These are phyloP conservation scores for Thielaviopsis ethacetica DNA, from an alignment of 2,329 filamentous ascomycete species.

Conservation along the genomic window DNA sequence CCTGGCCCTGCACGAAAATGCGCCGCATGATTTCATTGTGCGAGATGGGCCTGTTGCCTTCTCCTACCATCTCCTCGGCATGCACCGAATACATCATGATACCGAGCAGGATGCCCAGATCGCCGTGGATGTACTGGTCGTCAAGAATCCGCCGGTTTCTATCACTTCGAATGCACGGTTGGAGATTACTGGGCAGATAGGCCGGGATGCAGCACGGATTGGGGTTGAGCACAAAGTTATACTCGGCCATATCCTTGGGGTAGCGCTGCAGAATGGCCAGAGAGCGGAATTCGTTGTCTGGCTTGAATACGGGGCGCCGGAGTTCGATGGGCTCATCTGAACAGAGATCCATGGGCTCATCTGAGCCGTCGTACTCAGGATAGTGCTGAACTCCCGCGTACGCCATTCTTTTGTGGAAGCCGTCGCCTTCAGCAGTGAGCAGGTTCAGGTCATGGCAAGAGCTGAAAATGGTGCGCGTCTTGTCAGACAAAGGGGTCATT, in stretches of 20 bases:
- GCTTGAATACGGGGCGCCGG: neutral
- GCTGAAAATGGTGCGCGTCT: neutral
- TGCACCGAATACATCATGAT: neutral
- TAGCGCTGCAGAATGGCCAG: neutral
- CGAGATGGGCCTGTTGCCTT: neutral
- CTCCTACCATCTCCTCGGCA: neutral
- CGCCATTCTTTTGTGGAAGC: neutral
- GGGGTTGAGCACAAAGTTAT: neutral
- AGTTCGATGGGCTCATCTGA: neutral
- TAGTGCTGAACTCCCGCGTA: no score
- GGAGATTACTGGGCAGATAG: neutral
- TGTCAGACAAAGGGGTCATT: neutral
- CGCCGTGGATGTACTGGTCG: neutral
- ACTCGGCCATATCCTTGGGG: neutral
- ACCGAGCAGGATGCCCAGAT: neutral
- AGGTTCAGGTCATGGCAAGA: neutral
- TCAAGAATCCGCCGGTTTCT: neutral
- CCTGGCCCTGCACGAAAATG: neutral
- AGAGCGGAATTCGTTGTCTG: neutral
- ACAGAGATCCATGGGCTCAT: neutral
- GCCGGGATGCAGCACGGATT: neutral
- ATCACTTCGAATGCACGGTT: neutral
- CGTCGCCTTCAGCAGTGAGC: neutral
- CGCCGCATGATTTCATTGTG: neutral
- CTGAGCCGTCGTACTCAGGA: neutral